Evolutionary conservation across 2,329 filamentous ascomycete species (phyloP).

Genomic region (Aureobasidium sp.): DNA sequence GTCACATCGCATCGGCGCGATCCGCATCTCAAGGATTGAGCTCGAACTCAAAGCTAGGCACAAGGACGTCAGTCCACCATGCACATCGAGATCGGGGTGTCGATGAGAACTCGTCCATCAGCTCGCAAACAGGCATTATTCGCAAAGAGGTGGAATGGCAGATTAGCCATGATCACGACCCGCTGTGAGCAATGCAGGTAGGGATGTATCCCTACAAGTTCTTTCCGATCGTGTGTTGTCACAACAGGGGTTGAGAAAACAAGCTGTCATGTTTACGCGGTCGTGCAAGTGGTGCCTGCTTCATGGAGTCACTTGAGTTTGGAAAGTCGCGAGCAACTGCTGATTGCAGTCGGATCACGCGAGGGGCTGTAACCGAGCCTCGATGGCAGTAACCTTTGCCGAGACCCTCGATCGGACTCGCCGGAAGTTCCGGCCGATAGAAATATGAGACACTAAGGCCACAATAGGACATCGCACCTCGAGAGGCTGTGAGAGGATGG

Average conservation of each 20-base stretch:
- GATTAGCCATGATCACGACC: neutral
- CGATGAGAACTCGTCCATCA: neutral
- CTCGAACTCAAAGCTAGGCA: slow-evolving; percentile 1
- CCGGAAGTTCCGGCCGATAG: neutral
- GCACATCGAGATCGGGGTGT: neutral
- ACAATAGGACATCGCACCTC: neutral
- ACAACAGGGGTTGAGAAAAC: neutral
- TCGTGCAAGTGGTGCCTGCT: neutral
- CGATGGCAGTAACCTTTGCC: neutral
- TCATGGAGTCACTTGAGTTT: neutral
- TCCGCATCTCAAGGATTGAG: neutral
- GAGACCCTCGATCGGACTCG: neutral
- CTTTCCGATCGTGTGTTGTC: neutral
- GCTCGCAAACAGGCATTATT: slow-evolving; percentile 7
- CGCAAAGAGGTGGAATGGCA: slow-evolving; percentile 11
- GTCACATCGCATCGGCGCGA: neutral
- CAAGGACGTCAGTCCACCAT: slow-evolving; percentile 8
- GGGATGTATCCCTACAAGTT: neutral
- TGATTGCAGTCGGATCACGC: neutral
- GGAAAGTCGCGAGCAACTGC: neutral
- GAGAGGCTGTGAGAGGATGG: neutral
- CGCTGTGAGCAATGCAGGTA: neutral
- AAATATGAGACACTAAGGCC: neutral
- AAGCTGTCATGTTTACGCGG: neutral
- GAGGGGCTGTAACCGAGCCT: neutral